Evolutionary conservation across 2,329 filamentous ascomycete genomes (phyloP).

Genomic region (Talaromyces piceae): DNA sequence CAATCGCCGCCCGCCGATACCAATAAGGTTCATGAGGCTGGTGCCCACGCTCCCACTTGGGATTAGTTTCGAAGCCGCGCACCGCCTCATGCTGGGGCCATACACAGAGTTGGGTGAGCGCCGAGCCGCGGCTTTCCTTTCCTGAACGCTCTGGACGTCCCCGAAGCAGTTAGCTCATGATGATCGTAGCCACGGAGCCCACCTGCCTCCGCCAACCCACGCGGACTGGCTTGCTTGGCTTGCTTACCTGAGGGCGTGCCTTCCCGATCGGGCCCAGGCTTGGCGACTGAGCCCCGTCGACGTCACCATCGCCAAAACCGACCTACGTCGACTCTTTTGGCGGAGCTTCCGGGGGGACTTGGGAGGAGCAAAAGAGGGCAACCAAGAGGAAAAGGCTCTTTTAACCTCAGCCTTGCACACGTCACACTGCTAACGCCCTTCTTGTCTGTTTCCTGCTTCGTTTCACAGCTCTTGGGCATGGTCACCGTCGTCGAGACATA

Average conservation of each 20-base stretch:
- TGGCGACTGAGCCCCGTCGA: conserved; percentile 15
- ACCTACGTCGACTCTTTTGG: background rate
- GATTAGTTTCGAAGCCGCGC: background rate
- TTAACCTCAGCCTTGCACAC: conserved; percentile 2
- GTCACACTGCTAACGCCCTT: conserved; percentile 3
- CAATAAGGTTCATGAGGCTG: background rate
- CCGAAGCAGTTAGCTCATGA: background rate
- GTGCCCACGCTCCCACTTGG: background rate
- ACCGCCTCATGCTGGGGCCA: background rate
- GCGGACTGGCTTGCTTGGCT: too few species aligned
- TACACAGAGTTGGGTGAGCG: background rate
- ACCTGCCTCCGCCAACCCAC: background rate
- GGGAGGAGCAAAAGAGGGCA: too few species aligned
- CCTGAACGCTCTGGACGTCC: background rate
- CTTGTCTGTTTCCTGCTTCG: background rate
- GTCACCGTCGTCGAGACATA: background rate
- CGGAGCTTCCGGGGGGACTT: conserved; percentile 1
- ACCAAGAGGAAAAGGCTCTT: too few species aligned
- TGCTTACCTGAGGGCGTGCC: too few species aligned
- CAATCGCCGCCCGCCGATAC: background rate
- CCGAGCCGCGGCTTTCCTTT: background rate
- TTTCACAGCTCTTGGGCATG: too few species aligned
- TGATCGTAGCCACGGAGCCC: background rate
- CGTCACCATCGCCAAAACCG: conserved; percentile 20
- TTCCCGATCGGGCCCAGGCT: background rate